Conservation (phyloP, 441 rosid genomes). For the Mallotus repandus region DNA sequence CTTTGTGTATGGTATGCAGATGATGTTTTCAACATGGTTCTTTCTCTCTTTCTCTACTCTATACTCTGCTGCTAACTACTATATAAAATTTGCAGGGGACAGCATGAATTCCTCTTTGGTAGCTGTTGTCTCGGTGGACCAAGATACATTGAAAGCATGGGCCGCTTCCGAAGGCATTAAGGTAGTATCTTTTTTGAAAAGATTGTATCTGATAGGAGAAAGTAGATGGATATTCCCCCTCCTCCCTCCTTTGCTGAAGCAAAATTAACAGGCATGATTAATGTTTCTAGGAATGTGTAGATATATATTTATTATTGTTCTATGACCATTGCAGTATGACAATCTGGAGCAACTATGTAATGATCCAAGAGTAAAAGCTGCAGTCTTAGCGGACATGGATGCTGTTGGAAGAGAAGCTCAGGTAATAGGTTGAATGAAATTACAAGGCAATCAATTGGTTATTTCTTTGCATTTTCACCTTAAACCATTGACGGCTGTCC, state of each 20-base stretch:
- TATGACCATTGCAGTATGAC: conserved; percentile 45
- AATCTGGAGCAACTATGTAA: conserved; percentile 67
- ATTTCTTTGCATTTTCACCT: neutral
- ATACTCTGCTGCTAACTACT: conserved; percentile 9
- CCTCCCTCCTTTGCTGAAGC: neutral
- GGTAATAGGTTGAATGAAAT: conserved; percentile 42
- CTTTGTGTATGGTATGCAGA: conserved; percentile 77
- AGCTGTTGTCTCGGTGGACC: conserved; percentile 85
- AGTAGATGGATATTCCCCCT: neutral
- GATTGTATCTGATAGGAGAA: neutral
- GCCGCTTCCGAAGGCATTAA: conserved; percentile 81
- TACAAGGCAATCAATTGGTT: neutral
- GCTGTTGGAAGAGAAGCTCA: conserved; percentile 82
- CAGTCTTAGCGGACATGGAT: conserved; percentile 90
- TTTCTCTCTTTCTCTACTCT: conserved; percentile 21
- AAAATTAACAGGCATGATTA: neutral
- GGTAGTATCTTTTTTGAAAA: conserved; percentile 40
- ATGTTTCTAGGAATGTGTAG: neutral
- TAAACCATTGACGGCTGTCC: conserved; percentile 2
- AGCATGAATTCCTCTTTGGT: conserved; percentile 89
- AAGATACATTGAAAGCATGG: conserved; percentile 72
- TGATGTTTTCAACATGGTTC: neutral
- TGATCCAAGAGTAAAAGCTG: conserved; percentile 70
- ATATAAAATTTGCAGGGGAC: conserved; percentile 57
- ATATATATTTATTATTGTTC: conserved; percentile 5